These are phyloP conservation scores for Neurospora sp. DNA, from an alignment of 495 filamentous ascomycete genomes.

Conservation along the genomic window DNA sequence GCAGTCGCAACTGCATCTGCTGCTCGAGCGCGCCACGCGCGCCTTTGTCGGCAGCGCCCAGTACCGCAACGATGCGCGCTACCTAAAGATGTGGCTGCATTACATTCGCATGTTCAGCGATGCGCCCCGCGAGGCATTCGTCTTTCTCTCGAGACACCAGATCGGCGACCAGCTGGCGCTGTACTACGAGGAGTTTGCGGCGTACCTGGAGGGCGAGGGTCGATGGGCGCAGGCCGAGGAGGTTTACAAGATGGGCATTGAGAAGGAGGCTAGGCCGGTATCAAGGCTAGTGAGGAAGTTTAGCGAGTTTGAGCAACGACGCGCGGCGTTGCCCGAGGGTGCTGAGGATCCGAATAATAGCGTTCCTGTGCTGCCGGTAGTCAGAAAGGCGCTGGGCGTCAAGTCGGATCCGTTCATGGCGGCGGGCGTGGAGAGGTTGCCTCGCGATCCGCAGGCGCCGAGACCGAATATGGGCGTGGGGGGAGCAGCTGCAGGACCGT, in stretches of 20 bases:
- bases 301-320: conserved; percentile 74
- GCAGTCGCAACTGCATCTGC: conserved; percentile 74
- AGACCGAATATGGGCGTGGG: conserved; percentile 36
- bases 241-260: conserved; percentile 78
- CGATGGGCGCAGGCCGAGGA: conserved; percentile 90
- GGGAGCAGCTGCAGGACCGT: conserved; percentile 43
- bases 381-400: conserved; percentile 73
- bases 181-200: conserved; percentile 97
- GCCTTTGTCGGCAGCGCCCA: conserved; percentile 71
- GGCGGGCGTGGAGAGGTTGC: conserved; percentile 7
- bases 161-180: conserved; percentile 81
- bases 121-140: conserved; percentile 80
- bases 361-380: conserved; percentile 65
- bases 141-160: conserved; percentile 77
- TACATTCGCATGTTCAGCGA: conserved; percentile 92
- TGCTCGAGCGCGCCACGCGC: conserved; percentile 88
- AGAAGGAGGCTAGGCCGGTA: conserved; percentile 73
- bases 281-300: conserved; percentile 80
- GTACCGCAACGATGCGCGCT: conserved; percentile 91
- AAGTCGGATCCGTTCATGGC: conserved; percentile 70
- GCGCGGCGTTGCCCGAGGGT: conserved; percentile 47
- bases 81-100: conserved; percentile 85
- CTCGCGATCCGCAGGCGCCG: conserved; percentile 57
- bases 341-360: conserved; percentile 57
- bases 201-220: conserved; percentile 75